A percentile compares a stretch with the other conserved stretches of the same genome.
Conservation (phyloP, 352 stramenopile genomes). For the Vaucheria bursata region DNA sequence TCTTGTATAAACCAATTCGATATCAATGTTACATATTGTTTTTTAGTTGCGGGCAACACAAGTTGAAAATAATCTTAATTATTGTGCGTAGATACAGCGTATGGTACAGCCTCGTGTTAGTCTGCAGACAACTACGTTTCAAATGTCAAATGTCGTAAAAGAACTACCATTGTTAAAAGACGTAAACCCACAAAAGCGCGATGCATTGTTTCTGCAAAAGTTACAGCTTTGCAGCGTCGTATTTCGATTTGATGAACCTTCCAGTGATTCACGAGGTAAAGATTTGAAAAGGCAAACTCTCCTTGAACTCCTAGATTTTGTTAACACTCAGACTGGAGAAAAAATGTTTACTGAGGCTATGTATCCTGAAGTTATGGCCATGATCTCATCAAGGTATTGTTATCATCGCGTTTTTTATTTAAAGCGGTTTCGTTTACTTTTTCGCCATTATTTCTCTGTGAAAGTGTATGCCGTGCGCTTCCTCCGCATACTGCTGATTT, state of each 20-base stretch:
- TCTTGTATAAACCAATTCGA: too few relatives aligned
- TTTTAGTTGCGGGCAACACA: too few relatives aligned
- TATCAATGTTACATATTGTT: too few relatives aligned
- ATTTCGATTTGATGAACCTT: constrained; percentile 84
- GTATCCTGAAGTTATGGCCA: constrained; percentile 44
- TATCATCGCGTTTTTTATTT: not conserved
- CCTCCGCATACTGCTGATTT: constrained; percentile 89
- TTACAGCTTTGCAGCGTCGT: constrained; percentile 81
- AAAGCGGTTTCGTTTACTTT: not conserved
- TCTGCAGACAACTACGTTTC: too few relatives aligned
- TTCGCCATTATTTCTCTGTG: not conserved
- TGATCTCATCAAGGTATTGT: constrained; percentile 24
- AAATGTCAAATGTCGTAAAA: too few relatives aligned
- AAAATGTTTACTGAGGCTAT: constrained; percentile 47
- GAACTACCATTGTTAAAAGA: constrained; percentile 46
- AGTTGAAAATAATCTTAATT: too few relatives aligned
- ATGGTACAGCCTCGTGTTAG: too few relatives aligned
- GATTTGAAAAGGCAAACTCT: constrained; percentile 98
- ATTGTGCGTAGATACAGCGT: too few relatives aligned
- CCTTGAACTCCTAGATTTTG: constrained; percentile 97
- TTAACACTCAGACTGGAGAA: constrained; percentile 78
- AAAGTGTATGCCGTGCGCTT: constrained; percentile 59
- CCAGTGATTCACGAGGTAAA: constrained; percentile 37
- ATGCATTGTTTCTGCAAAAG: constrained; percentile 81
- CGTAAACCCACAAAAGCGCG: constrained; percentile 29